A percentile compares a stretch with the other conserved stretches of the same genome.
Evolutionary conservation across 23 red algal genomes (phyloP).

Genomic region (Gracilaria domingensis): DNA sequence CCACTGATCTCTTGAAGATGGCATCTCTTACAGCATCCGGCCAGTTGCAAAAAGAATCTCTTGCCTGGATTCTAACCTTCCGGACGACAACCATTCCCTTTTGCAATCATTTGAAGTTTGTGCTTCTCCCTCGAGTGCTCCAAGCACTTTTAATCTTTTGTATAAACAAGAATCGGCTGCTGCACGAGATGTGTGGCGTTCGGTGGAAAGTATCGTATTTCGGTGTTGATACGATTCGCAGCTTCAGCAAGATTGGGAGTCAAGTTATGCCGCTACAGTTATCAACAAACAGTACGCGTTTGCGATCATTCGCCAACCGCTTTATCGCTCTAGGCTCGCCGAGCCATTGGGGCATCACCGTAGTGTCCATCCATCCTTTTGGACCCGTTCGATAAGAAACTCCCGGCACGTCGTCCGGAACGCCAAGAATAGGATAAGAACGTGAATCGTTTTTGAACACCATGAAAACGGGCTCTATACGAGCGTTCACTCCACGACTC

Average conservation of each 20-base stretch:
- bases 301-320: not conserved
- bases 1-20: not conserved
- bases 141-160: conserved; percentile 62
- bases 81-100: too few species aligned
- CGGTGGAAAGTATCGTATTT: conserved; percentile 38
- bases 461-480: too few species aligned
- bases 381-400: too few species aligned
- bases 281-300: conserved; percentile 34
- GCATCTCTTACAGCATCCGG: not conserved
- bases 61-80: too few species aligned
- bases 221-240: conserved; percentile 8
- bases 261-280: conserved; percentile 34
- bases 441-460: too few species aligned
- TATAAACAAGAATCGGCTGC: conserved; percentile 46
- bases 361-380: not conserved
- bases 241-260: not conserved
- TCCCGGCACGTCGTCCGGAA: too few species aligned
- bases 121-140: not conserved
- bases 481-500: too few species aligned
- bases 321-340: too few species aligned
- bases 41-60: too few species aligned
- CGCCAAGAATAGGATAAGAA: too few species aligned
- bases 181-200: conserved; percentile 50
- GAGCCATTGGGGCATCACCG: too few species aligned
- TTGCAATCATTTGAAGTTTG: too few species aligned